Base-by-base conservation (phyloP, 345 rosid genomes). In the Dovyalis caffra region DNA sequence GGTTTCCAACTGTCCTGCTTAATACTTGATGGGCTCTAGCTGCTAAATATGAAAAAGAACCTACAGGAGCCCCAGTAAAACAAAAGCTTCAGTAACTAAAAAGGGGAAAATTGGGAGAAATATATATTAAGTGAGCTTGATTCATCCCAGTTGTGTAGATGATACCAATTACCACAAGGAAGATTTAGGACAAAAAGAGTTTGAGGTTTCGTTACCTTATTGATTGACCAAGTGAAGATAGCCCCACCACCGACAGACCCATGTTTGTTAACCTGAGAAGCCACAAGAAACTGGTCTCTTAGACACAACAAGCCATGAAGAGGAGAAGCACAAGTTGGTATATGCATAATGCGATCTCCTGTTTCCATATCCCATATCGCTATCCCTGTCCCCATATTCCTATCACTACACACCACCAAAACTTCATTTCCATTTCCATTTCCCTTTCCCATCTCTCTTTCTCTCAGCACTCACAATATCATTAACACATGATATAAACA, bases 231-330 rank as follows among this genome's bases (percentile, higher is more conserved):
- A 25, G 78, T 73, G 58, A 81, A 79, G 72, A 87, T 71, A 34
- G 85, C 76, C 12, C 88, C 90, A 34, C 83, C 86, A 26, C 87
- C 87, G 29, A 87, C 75, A 40, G 88, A 87, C n/a, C 83, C 86
- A 73, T 83, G 85, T 66, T 68, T 80, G 66, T 72, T 81, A 45
- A 78, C 73, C 68, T 83, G 90, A 61, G 90, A 82, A 83, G 88
- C 90, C 2, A 82, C 80, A 35, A 87, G 80, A 68, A 78, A 83
- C 53, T 77, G 80, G 58, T 74, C 71, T 70, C 78, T 80, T 60
- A 83, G 37, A 69, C 84, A 80, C 49, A 80, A 14, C 5, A 87
- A 71, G 3, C 90, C 90, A 70, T 78, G 72, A 60, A 86, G 74
- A 69, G 88, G 74, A 65, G 88, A 81, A 38, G 88, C 90, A 68